Percentiles rank a stretch among this genome's conserved stretches.
Evolutionary conservation across 495 filamentous ascomycete species (phyloP).

Genomic region (Astrothelium subdiscretum): DNA sequence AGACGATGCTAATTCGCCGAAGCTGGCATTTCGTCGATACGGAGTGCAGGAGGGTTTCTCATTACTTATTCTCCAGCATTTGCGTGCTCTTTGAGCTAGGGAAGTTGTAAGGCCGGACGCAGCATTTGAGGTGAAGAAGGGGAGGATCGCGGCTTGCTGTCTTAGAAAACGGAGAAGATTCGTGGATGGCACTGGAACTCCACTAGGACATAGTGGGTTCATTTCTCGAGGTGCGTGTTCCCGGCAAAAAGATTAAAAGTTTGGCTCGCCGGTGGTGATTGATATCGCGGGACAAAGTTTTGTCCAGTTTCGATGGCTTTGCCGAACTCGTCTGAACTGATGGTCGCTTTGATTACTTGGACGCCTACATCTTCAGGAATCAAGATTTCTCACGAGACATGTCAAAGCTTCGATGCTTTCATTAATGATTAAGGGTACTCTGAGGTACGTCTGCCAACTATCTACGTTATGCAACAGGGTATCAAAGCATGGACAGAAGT

Average conservation of each 20-base stretch:
- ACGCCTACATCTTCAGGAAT: neutral
- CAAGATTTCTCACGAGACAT: neutral
- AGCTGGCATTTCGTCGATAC: neutral
- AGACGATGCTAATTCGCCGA: neutral
- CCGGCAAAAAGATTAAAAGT: neutral
- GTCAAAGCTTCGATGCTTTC: neutral
- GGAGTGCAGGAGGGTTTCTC: neutral
- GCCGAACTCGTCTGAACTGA: too few species aligned
- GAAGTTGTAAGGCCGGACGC: neutral
- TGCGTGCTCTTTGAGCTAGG: neutral
- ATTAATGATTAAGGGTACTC: neutral
- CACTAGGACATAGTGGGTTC: neutral
- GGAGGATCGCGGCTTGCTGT: neutral
- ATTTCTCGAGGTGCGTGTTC: neutral
- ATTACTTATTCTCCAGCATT: neutral
- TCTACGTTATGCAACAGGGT: slow-evolving; percentile 1
- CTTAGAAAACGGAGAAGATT: slow-evolving; percentile 1
- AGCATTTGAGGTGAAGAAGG: neutral
- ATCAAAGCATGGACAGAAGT: neutral
- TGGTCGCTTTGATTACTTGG: too few species aligned
- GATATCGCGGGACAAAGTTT: too few species aligned
- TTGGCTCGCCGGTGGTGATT: neutral
- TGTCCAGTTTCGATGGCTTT: too few species aligned
- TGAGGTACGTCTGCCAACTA: neutral
- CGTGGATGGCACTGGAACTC: slow-evolving; percentile 2